Evolutionary conservation across 805 yeast genomes (phyloP).

Genomic region (Metschnikowia orientalis): DNA sequence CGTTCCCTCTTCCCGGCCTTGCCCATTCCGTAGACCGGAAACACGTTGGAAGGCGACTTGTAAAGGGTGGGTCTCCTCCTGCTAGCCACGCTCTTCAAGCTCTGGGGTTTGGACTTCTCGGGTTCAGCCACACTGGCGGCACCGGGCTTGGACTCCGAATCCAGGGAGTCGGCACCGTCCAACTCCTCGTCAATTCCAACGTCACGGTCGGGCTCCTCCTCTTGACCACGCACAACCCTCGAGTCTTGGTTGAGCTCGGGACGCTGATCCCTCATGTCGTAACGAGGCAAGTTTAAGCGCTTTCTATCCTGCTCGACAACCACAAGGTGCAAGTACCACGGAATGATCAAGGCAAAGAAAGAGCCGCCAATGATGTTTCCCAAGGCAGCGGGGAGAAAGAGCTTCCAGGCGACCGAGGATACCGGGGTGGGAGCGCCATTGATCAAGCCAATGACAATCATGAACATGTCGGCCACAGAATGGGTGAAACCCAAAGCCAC

Average conservation of each 20-base stretch:
- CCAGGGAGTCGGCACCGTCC: constrained; percentile 3
- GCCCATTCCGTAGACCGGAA: constrained; percentile 80
- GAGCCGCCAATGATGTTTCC: constrained; percentile 83
- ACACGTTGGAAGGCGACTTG: constrained; percentile 67
- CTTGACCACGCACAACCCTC: constrained; percentile 54
- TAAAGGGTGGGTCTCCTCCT: constrained; percentile 1
- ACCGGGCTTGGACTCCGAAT: constrained; percentile 1
- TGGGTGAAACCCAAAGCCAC: constrained; percentile 78
- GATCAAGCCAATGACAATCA: constrained; percentile 61
- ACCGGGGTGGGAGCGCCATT: constrained; percentile 64
- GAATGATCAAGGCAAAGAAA: constrained; percentile 57
- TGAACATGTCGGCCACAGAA: constrained; percentile 77
- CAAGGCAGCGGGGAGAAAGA: constrained; percentile 62
- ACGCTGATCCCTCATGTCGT: constrained; percentile 73
- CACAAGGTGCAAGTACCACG: constrained; percentile 69
- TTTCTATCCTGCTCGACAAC: constrained; percentile 70
- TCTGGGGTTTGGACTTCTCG: background rate
- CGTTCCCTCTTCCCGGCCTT: constrained; percentile 52
- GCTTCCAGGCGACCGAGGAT: constrained; percentile 66
- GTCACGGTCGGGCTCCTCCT: constrained; percentile 10
- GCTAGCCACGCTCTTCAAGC: constrained; percentile 5
- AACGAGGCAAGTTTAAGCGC: constrained; percentile 57
- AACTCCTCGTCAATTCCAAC: constrained; percentile 9
- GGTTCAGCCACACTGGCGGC: background rate
- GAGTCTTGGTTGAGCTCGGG: constrained; percentile 76